Evolutionary conservation across 208 protist genomes (phyloP), one percentile per base, ranked within the genome.

Genomic region (Wallacemonas sp.): DNA sequence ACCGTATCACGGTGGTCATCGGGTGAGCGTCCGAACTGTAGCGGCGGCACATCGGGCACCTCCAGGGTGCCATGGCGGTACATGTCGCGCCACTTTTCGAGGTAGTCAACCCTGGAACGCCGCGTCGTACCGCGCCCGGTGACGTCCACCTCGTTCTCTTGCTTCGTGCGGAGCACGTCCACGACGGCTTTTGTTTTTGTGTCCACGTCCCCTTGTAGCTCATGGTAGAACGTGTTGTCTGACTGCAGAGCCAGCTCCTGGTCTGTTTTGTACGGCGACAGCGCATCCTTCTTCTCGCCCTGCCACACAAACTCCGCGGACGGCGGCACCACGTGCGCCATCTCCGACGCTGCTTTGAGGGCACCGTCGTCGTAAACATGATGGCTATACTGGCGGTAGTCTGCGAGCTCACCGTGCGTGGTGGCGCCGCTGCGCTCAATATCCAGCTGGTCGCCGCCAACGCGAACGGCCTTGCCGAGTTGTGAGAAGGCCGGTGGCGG

Each of bases 81-180:
- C 91, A 96, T 96, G 52, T 94, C 86, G n/a, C 87, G 65, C 85
- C 88, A 96, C 69, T 93, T 93, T 56, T 87, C 75, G 49, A 96
- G 69, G 68, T 96, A 96, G 67, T 96, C 91, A 66, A 92, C 87
- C 76, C 93, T 94, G 32, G 90, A 92, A 2, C 78, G 81, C 32
- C 87, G 77, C 17, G 87, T 93, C 0, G 83, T 34, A 23, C 86
- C 85, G n/a, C 71, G 64, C 3, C 74, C 73, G 30, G 67, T 61
- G n/a, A 88, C 63, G 9, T 83, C 68, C 23, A 85, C 62, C 61
- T 65, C 39, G 49, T 87, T 70, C 67, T 91, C 83, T 36, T 81
- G 70, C 60, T 81, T 85, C 19, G 76, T 77, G 30, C 83, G 70
- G 11, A 93, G 76, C 2, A 78, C 83, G n/a, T 82, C 63, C 23